Base-by-base conservation (phyloP, 192 early-diverging fungal species). In the Podila verticillata region DNA sequence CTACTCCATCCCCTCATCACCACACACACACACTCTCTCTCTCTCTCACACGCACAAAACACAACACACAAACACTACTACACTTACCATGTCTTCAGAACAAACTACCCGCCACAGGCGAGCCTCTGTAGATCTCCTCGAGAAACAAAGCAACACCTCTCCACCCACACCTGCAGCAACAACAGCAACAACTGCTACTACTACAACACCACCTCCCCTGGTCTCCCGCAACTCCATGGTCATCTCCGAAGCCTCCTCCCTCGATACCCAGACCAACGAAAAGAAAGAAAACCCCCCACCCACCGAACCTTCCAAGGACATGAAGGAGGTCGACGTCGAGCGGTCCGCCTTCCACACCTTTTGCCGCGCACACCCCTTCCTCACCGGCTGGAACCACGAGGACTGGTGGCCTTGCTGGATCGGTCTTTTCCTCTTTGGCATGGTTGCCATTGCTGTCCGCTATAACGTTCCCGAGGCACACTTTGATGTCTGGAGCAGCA, bases 401-500 rank as follows among this genome's bases (percentile, higher is more conserved):
- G 87, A 88, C 57, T 88, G 87, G 87, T 86, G 85, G 87, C 70
- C 87, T 12, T 86, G 85, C 61, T 88, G 87, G 87, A 86, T 88
- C 28, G 87, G 87, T 20, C 70, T 88, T 24, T 68, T 86, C 26
- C 81, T 88, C 58, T 85, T 88, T 64, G 85, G 79, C 15, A 56
- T 81, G 35, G 74, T 88, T 39, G 65, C 71, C 15, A 61, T 66
- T 22, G 80, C 82, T 20, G 87, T 88, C 8, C 74, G 68, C 10
- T 59, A 85, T 60, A 70, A 56, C 20, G 77, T 88, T 32, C 82
- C 85, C 12, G 72, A 75, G 26, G 85, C 87, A 4, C 61, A 74
- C 15, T 88, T 88, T 68, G 30, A 66, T 7, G 48, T 51, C 7
- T 88, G 87, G 87, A 51, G 48, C 20, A 5, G 20, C 6, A 88